Conservation (phyloP, 2,329 filamentous ascomycete species). For the Sclerotiophoma versabilis region DNA sequence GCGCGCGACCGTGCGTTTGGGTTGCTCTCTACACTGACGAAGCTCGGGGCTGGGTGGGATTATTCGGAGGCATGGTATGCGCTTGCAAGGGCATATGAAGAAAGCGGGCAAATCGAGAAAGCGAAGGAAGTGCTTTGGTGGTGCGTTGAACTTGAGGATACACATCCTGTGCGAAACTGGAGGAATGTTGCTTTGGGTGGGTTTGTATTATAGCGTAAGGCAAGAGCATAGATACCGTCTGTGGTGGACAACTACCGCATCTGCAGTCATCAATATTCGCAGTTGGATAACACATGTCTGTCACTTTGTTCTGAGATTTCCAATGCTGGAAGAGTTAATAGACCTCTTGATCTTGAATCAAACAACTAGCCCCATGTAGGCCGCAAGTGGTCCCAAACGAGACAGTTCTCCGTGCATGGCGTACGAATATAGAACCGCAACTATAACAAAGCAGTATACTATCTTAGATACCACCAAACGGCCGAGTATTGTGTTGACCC, state of each 20-base stretch:
- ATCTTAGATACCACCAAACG: too few relatives aligned
- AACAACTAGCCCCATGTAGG: too few relatives aligned
- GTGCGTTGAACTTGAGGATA: slow-evolving; percentile 94
- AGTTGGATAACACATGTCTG: not conserved
- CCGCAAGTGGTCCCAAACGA: too few relatives aligned
- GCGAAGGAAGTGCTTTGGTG: slow-evolving; percentile 95
- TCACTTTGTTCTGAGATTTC: not conserved
- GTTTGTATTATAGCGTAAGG: slow-evolving; percentile 34
- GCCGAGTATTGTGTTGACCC: too few relatives aligned
- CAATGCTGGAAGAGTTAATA: not conserved
- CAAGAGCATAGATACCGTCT: not conserved
- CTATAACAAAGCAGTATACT: too few relatives aligned
- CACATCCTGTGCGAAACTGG: slow-evolving; percentile 81
- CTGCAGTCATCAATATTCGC: not conserved
- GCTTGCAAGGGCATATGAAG: slow-evolving; percentile 85
- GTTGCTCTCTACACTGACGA: slow-evolving; percentile 81
- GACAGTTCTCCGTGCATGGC: too few relatives aligned
- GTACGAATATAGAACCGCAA: too few relatives aligned
- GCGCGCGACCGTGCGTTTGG: slow-evolving; percentile 88
- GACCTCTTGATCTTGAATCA: too few relatives aligned
- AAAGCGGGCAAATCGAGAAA: slow-evolving; percentile 83
- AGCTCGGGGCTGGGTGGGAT: slow-evolving; percentile 88
- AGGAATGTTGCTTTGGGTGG: slow-evolving; percentile 62
- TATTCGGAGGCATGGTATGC: slow-evolving; percentile 92
- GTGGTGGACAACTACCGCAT: not conserved